phyloP scores from a whole-genome alignment of 1,284 basidiomycete genomes.

The Trichosporon sp. region DNA sequence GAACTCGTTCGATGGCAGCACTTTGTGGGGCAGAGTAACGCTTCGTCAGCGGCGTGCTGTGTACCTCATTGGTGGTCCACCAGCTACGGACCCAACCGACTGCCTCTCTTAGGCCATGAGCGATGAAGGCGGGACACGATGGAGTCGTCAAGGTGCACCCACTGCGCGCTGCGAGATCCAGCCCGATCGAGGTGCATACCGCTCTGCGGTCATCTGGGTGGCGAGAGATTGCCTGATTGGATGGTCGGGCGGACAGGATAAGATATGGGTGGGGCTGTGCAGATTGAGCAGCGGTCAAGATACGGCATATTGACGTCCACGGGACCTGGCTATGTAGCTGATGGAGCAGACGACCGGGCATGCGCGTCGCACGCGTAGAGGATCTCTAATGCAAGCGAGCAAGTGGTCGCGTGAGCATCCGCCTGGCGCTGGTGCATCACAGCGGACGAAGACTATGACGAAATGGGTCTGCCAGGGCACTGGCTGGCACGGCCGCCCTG shows the following conservation, averaged over 20 bases:
- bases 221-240: neutral
- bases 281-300: neutral
- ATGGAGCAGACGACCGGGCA: neutral
- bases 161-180: neutral
- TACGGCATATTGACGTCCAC: neutral
- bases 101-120: neutral
- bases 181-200: neutral
- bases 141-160: no score
- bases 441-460: conserved; percentile 14
- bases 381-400: neutral
- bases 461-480: neutral
- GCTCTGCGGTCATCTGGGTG: neutral
- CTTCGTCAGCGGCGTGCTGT: conserved; percentile 1
- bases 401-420: conserved; percentile 1
- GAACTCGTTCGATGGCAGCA: neutral
- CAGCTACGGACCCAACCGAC: neutral
- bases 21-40: neutral
- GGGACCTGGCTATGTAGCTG: neutral
- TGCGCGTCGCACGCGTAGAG: conserved; percentile 9
- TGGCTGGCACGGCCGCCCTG: neutral
- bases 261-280: conserved; percentile 5
- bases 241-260: neutral
- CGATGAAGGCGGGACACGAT: no score
- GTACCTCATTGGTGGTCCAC: neutral
- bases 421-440: neutral